These are phyloP conservation scores for Globisporangium viniferum DNA, from an alignment of 352 stramenopile genomes.

Conservation along the genomic window DNA sequence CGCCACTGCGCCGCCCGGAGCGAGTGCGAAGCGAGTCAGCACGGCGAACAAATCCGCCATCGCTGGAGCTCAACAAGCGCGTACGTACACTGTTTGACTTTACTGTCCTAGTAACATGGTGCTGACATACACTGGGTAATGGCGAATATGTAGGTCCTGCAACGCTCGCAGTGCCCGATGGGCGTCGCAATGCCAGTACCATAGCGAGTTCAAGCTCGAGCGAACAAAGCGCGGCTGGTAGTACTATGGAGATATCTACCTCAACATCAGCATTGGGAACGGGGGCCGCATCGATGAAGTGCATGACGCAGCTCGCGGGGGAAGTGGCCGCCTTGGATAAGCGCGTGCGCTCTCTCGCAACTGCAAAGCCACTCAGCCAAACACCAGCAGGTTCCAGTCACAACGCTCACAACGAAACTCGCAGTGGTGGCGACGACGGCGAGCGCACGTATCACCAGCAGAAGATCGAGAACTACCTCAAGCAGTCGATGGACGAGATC, in stretches of 20 bases:
- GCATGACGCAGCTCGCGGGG: slow-evolving; percentile 21
- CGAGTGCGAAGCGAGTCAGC: not conserved
- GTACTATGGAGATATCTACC: not conserved
- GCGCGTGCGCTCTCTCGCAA: slow-evolving; percentile 19
- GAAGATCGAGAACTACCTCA: slow-evolving; percentile 51
- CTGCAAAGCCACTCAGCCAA: not conserved
- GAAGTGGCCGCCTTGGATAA: slow-evolving; percentile 28
- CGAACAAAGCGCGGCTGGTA: not conserved
- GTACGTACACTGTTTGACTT: not conserved
- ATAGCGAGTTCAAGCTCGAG: not conserved
- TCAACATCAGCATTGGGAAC: not conserved
- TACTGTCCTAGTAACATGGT: not conserved
- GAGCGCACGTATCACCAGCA: slow-evolving; percentile 27
- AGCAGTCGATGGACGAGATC: slow-evolving; percentile 44
- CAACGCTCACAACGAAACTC: not conserved
- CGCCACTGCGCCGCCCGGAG: not conserved
- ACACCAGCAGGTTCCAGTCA: not conserved
- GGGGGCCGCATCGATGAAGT: slow-evolving; percentile 9
- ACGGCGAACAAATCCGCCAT: not conserved
- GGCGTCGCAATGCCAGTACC: slow-evolving; percentile 1
- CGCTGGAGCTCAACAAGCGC: not conserved
- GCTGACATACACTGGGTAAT: not conserved
- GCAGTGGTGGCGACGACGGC: not conserved
- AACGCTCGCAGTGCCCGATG: not conserved
- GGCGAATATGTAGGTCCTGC: not conserved